Conservation (phyloP, 495 filamentous ascomycete genomes). For the Hypoxylon lienhwacheense region DNA sequence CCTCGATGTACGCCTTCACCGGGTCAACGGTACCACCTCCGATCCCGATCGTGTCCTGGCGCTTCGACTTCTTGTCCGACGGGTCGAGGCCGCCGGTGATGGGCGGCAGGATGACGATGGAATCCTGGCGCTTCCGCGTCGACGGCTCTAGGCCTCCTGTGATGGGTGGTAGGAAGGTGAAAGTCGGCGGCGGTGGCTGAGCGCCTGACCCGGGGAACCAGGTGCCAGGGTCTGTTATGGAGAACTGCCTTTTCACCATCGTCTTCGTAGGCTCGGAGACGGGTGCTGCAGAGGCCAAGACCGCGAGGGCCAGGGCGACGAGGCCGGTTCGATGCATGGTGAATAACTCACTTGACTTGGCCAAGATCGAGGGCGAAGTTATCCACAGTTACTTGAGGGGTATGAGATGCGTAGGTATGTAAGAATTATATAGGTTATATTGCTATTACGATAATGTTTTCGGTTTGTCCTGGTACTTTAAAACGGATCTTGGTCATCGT, state of each 20-base stretch:
- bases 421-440: constrained; percentile 16
- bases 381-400: constrained; percentile 6
- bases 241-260: constrained; percentile 11
- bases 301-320: constrained; percentile 34
- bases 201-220: constrained; percentile 16
- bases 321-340: constrained; percentile 34
- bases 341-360: constrained; percentile 11
- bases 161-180: constrained; percentile 34
- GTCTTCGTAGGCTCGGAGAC: constrained; percentile 33
- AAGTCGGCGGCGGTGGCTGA: constrained; percentile 30
- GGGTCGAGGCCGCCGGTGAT: constrained; percentile 37
- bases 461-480: constrained; percentile 11
- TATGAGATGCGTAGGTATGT: constrained; percentile 8
- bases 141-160: constrained; percentile 49
- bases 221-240: constrained; percentile 18
- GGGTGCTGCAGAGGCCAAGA: constrained; percentile 34
- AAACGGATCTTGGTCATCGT: constrained; percentile 27
- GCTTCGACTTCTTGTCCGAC: constrained; percentile 39
- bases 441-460: constrained; percentile 2
- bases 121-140: constrained; percentile 47
- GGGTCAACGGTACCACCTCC: constrained; percentile 19
- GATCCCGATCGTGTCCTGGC: constrained; percentile 32
- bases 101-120: constrained; percentile 43
- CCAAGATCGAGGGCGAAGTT: constrained; percentile 1
- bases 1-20: constrained; percentile 31